Base-by-base conservation (phyloP, 2,329 filamentous ascomycete species). In the Aspergillus piperis region DNA sequence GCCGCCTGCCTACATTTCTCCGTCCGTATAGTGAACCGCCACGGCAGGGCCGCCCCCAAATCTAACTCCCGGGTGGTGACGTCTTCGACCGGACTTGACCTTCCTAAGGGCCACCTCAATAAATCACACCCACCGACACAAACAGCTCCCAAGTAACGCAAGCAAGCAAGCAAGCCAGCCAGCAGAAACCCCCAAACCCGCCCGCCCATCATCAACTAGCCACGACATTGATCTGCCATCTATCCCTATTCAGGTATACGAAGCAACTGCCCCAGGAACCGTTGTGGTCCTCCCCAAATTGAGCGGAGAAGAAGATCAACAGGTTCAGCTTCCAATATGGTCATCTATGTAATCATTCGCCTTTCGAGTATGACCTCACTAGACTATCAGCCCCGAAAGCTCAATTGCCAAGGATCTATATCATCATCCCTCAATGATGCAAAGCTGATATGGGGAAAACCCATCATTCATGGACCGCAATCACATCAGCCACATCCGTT, bases 51-150 rank as follows among this genome's bases (percentile, higher is more conserved):
- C 41, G 41, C 41, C 25, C 27, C 44, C 30, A 41, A 23, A 30
- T 51, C 27, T 36, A 36, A 36, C 32, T 36, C 25, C 41, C 56
- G 59, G 59, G 54, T 59, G 59, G 62, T 63, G 62, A 63, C 62
- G 62, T 63, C 62, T 57, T 62, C 21, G 38, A 62, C 62, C 62
- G 58, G 39, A 64, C 41, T 54, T 59, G 21, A 13, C 47, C 41
- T 44, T 23, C 19, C 52, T 15, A 21, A 13, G 8, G 42, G 8
- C 51, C 21, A 44, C 53, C 53, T 32, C 53, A 44, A 19, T 55
- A 32, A 23, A 47, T 32, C 27, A 21, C 53, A 55, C 53, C 53
- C 53, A 55, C 27, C 19, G 13, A 49, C 15, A 30, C 23, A 30
- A 36, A 36, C 11, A 13, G 10, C 8, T 23, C 23, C 44, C 21